Conservation (phyloP, 225 moss, liverwort and hornwort genomes). For the Asterella californica region DNA sequence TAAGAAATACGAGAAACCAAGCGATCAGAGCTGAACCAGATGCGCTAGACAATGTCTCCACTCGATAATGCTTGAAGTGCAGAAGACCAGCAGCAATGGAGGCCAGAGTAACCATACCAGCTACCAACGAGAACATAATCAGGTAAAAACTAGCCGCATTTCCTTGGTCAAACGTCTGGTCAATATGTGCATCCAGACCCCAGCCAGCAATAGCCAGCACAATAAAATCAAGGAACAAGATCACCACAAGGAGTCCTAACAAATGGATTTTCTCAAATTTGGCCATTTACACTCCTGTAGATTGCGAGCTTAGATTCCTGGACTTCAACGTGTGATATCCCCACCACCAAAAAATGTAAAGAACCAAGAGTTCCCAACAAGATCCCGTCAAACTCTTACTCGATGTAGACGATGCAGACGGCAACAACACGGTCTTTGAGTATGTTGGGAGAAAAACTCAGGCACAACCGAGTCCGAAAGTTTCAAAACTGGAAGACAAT, state of each 20-base stretch:
- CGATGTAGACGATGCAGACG: not conserved
- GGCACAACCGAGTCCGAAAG: not conserved
- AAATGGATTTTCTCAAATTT: slow-evolving; percentile 31
- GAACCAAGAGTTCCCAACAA: not conserved
- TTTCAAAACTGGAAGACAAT: too few species aligned
- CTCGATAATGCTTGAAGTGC: slow-evolving; percentile 31
- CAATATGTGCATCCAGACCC: slow-evolving; percentile 12
- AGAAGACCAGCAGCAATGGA: slow-evolving; percentile 27
- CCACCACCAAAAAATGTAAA: not conserved
- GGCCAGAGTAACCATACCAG: slow-evolving; percentile 29
- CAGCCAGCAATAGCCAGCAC: slow-evolving; percentile 33
- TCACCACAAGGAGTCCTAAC: slow-evolving; percentile 12
- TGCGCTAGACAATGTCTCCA: slow-evolving; percentile 29
- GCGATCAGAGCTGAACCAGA: slow-evolving; percentile 30
- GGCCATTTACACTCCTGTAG: not conserved
- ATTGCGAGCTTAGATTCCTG: not conserved
- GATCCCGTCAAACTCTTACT: not conserved
- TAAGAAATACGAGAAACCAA: slow-evolving; percentile 31
- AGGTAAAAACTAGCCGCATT: slow-evolving; percentile 10
- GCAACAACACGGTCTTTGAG: not conserved
- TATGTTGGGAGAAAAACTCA: not conserved
- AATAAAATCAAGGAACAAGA: slow-evolving; percentile 28
- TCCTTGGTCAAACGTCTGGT: not conserved
- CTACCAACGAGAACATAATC: slow-evolving; percentile 13
- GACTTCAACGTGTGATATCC: not conserved